Conservation (phyloP, 2,329 filamentous ascomycete species). For the Didymella exigua region DNA sequence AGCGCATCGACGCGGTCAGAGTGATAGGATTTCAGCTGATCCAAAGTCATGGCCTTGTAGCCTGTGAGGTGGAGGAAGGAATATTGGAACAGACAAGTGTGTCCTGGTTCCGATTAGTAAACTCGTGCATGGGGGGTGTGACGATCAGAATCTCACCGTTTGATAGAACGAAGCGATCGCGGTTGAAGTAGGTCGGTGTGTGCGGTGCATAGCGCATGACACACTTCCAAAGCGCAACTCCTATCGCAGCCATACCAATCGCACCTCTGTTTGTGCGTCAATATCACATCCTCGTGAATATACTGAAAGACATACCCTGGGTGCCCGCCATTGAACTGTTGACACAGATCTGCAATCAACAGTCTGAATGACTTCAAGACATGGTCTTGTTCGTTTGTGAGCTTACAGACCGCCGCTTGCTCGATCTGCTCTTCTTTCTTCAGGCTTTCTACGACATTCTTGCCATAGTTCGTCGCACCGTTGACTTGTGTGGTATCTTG, state of each 20-base stretch:
- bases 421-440: conserved; percentile 33
- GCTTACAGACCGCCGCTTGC: conserved; percentile 20
- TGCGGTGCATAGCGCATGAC: conserved; percentile 64
- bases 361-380: conserved; percentile 66
- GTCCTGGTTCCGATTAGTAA: conserved; percentile 42
- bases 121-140: no score
- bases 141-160: conserved; percentile 52
- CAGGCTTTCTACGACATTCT: conserved; percentile 30
- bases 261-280: conserved; percentile 51
- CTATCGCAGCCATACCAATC: conserved; percentile 68
- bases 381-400: conserved; percentile 51
- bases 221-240: conserved; percentile 66
- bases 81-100: conserved; percentile 62
- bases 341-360: conserved; percentile 70
- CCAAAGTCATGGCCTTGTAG: conserved; percentile 61
- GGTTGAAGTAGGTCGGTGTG: conserved; percentile 63
- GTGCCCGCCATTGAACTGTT: conserved; percentile 73
- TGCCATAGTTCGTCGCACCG: conserved; percentile 31
- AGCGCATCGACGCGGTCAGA: conserved; percentile 55
- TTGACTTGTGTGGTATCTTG: conserved; percentile 18
- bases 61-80: conserved; percentile 60
- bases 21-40: conserved; percentile 63
- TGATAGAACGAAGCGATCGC: conserved; percentile 67
- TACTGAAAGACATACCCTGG: conserved; percentile 59
- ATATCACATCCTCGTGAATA: neutral